A percentile compares a stretch with the other conserved stretches of the same genome.
phyloP scores from a whole-genome alignment of 2,329 filamentous ascomycete species.

The Aspergillus tamarii region DNA sequence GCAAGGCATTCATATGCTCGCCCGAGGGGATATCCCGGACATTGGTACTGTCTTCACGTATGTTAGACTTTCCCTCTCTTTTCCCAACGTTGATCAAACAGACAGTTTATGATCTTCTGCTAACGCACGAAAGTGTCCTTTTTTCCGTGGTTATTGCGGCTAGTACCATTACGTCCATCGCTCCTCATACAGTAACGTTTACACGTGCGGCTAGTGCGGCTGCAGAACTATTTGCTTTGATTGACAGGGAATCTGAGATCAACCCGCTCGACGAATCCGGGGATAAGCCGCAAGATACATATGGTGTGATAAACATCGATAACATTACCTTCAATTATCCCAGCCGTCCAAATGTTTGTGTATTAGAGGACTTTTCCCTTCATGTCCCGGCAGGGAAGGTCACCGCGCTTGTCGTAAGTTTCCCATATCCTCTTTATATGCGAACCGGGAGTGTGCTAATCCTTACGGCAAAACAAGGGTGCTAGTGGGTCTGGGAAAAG shows the following conservation, averaged over 20 bases:
- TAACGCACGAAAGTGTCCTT: slow-evolving; percentile 24
- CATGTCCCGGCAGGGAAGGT: slow-evolving; percentile 44
- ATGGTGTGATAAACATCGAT: slow-evolving; percentile 38
- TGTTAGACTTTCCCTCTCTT: slow-evolving; percentile 2
- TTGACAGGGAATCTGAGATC: slow-evolving; percentile 34
- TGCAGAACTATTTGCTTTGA: slow-evolving; percentile 42
- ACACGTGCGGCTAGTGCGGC: slow-evolving; percentile 47
- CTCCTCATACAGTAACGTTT: slow-evolving; percentile 41
- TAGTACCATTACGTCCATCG: slow-evolving; percentile 35
- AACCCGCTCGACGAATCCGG: slow-evolving; percentile 33
- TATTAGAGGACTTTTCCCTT: slow-evolving; percentile 39
- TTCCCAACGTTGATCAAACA: neutral
- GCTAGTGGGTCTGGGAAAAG: slow-evolving; percentile 74
- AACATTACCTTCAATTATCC: slow-evolving; percentile 30
- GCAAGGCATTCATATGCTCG: slow-evolving; percentile 36
- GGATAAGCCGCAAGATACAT: slow-evolving; percentile 12
- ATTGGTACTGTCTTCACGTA: slow-evolving; percentile 32
- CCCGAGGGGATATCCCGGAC: slow-evolving; percentile 30
- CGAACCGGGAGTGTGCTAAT: neutral
- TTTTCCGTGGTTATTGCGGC: slow-evolving; percentile 38
- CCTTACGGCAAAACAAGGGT: slow-evolving; percentile 43
- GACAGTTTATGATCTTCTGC: neutral
- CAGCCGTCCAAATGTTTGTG: slow-evolving; percentile 43
- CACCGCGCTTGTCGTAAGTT: slow-evolving; percentile 55
- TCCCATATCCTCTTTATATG: neutral